These are phyloP conservation scores for Metrosideros polymorpha DNA, from an alignment of 441 rosid species.

Conservation along the genomic window DNA sequence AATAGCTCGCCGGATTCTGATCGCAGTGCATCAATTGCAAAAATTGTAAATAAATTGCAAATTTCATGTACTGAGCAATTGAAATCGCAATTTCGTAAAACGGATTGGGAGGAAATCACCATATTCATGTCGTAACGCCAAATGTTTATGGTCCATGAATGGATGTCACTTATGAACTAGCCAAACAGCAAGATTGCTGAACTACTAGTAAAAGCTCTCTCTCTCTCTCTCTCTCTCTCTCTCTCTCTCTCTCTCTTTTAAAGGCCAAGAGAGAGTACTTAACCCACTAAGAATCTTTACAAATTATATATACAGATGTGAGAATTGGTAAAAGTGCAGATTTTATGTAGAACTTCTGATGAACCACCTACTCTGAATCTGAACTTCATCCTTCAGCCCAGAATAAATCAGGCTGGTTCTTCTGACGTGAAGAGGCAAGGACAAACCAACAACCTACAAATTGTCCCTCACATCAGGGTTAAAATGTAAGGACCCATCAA, in stretches of 20 bases:
- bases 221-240: neutral
- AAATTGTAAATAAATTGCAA: neutral
- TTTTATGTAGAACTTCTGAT: neutral
- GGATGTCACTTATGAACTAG: neutral
- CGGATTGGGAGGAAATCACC: neutral
- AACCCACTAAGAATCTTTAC: slow-evolving; percentile 15
- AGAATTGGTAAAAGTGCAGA: slow-evolving; percentile 13
- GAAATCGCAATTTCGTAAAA: rapidly evolving
- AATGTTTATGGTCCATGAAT: neutral
- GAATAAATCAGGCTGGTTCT: slow-evolving; percentile 22
- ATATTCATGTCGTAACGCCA: neutral
- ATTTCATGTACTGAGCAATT: neutral
- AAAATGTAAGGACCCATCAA: neutral
- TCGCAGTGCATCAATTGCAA: neutral
- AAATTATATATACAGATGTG: slow-evolving; percentile 31
- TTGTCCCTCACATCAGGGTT: neutral
- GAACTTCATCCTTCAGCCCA: slow-evolving; percentile 20
- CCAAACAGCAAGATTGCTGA: neutral
- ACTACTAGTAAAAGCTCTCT: neutral
- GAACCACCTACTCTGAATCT: neutral
- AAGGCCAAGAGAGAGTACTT: neutral
- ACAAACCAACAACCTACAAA: neutral
- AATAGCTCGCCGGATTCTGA: neutral
- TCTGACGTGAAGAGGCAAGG: slow-evolving; percentile 22
- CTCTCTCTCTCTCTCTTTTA: neutral